Base-by-base conservation (phyloP, 306 rosid species). In the Hippophae gyantsensis region DNA sequence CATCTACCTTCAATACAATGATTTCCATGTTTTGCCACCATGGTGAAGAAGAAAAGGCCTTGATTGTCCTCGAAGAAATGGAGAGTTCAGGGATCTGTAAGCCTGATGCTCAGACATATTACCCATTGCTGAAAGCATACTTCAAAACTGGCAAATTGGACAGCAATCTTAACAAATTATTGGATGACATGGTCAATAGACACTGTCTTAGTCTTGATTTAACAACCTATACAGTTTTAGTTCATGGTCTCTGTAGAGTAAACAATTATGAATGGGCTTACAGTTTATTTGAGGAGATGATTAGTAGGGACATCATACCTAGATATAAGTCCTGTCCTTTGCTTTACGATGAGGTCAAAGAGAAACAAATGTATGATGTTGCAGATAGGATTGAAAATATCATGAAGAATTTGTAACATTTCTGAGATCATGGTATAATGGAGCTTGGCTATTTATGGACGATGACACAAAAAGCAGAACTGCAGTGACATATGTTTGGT, bases 81-180 rank as follows among this genome's bases (percentile, higher is more conserved):
- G 84, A 90, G 76, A 72, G 68, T 54, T 81, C 78, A 8, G 80
- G 81, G 52, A 6, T 68, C 42, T 86, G 85, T 76, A 85, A 74
- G 80, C 98, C 96, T 49, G 94, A 87, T 78, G 72, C 77, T 63
- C 89, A 74, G 78, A 83, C 96, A 43, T 90, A 79, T 72, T 81
- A 83, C 65, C 87, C 98, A 7, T 77, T 87, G 84, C 81, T 90
- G 63, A 90, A 90, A 77, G 57, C 72, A 53, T 85, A 89, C 79
- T 83, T 87, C 58, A 90, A 58, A 81, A 66, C 66, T 25, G 82
- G 86, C 63, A 58, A 69, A 47, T 53, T 66, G 14, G 89, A 77
- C 8, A 41, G 62, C 55, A 54, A 13, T 70, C 61, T 82, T 69
- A 74, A 60, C 42, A 78, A 76, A 57, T 70, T 90, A 65, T 71